Percentiles rank a stretch among this genome's conserved stretches.
Evolutionary conservation across 495 filamentous ascomycete species (phyloP).

Genomic region (Penicillium nucicola): DNA sequence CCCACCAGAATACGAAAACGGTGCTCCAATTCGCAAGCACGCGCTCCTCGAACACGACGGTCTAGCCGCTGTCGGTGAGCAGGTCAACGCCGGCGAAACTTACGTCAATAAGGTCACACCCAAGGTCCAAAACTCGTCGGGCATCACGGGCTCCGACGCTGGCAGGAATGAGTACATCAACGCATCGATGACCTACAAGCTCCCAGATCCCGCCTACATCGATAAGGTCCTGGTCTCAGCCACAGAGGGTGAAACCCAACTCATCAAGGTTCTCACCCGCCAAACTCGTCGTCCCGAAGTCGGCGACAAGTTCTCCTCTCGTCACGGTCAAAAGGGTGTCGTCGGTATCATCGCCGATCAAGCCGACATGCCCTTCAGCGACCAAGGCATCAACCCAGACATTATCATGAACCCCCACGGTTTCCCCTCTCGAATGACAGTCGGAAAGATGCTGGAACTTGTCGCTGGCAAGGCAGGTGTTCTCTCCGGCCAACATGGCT

Average conservation of each 20-base stretch:
- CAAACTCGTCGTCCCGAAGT: constrained; percentile 93
- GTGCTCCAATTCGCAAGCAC: constrained; percentile 67
- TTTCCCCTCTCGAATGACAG: constrained; percentile 99
- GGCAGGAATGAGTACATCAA: constrained; percentile 53
- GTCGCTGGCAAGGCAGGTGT: constrained; percentile 93
- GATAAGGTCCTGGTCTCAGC: constrained; percentile 91
- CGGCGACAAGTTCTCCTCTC: constrained; percentile 97
- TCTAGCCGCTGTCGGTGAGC: constrained; percentile 75
- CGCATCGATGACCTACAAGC: constrained; percentile 74
- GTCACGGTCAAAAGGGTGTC: constrained; percentile 98
- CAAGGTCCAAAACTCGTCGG: constrained; percentile 62
- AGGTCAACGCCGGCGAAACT: constrained; percentile 69
- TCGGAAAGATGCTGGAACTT: constrained; percentile 96
- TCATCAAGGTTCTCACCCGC: constrained; percentile 88
- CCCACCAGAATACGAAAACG: constrained; percentile 55
- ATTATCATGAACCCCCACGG: constrained; percentile 99
- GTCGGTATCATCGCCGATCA: constrained; percentile 94
- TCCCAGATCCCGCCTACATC: constrained; percentile 80
- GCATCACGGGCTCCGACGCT: constrained; percentile 58
- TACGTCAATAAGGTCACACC: constrained; percentile 87
- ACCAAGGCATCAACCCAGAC: constrained; percentile 84
- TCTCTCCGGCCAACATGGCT: constrained; percentile 73
- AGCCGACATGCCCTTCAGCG: constrained; percentile 95
- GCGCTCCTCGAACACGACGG: constrained; percentile 74
- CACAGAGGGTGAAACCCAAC: constrained; percentile 73